phyloP scores from a whole-genome alignment of 2,329 filamentous ascomycete genomes.

The Cladorrhinum sp. region DNA sequence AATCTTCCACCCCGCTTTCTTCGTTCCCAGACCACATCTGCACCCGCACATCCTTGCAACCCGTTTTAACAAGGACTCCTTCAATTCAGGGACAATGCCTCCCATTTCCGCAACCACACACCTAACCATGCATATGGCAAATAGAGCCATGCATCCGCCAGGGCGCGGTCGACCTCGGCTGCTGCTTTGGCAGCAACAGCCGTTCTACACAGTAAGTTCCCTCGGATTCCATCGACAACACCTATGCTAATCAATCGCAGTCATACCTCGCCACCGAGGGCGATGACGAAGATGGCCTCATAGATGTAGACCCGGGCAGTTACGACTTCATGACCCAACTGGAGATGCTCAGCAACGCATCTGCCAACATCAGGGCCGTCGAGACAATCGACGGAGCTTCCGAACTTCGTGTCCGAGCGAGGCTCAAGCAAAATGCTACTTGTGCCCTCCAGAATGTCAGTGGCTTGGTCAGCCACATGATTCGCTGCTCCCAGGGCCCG shows the following conservation, averaged over 20 bases:
- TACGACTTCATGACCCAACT: background rate
- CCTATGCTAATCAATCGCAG: background rate
- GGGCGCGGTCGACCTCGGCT: background rate
- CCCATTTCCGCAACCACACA: background rate
- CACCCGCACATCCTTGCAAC: no score
- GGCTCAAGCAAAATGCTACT: background rate
- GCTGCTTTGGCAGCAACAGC: background rate
- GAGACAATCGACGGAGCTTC: background rate
- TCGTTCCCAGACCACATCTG: no score
- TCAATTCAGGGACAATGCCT: no score
- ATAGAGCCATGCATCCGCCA: background rate
- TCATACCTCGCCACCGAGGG: background rate
- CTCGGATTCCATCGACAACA: background rate
- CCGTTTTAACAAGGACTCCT: no score
- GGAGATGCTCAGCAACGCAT: background rate
- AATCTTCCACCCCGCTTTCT: no score
- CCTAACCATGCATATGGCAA: background rate
- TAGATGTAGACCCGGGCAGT: background rate
- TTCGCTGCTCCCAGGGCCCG: conserved; percentile 6
- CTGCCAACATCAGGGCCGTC: conserved; percentile 2
- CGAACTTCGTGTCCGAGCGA: background rate
- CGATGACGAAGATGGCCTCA: background rate
- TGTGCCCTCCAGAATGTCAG: background rate
- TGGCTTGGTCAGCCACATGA: background rate
- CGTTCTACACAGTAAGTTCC: background rate